Evolutionary conservation across 2,329 filamentous ascomycete genomes (phyloP).

Genomic region (Venturia pyrina): DNA sequence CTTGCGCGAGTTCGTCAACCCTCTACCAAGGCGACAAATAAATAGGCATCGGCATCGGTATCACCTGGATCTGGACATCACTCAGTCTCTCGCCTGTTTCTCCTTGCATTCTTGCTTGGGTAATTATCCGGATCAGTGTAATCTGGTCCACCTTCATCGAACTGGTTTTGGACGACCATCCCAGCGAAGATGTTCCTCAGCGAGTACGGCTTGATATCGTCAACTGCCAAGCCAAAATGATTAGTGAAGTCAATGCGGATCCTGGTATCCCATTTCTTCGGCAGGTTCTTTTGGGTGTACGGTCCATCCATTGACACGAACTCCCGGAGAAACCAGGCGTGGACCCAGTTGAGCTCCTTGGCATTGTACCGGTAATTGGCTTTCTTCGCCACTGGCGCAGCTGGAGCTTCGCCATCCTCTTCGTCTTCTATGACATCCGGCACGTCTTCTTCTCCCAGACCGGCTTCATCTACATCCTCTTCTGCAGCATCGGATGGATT

Average conservation of each 20-base stretch:
- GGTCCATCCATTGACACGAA: too few relatives aligned
- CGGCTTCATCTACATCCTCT: neutral
- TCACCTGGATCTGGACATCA: neutral
- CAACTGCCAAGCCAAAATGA: too few relatives aligned
- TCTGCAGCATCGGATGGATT: neutral
- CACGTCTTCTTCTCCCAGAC: neutral
- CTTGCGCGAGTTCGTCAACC: neutral
- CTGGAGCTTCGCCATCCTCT: neutral
- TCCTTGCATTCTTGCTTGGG: neutral
- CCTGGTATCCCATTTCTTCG: too few relatives aligned
- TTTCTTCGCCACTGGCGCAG: neutral
- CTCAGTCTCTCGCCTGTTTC: neutral
- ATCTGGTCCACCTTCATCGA: neutral
- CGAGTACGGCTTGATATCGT: neutral
- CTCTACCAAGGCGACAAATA: too few relatives aligned
- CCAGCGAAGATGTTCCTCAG: neutral
- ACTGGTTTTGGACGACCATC: too few relatives aligned
- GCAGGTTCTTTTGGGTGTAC: too few relatives aligned
- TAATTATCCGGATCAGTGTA: neutral
- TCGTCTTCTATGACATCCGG: neutral
- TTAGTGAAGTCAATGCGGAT: too few relatives aligned
- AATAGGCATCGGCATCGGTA: neutral
- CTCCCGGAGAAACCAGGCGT: too few relatives aligned
- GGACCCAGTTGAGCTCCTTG: too few relatives aligned
- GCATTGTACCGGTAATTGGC: too few relatives aligned